phyloP scores from a whole-genome alignment of 2,329 filamentous ascomycete genomes.

The Xylariaceae sp. region DNA sequence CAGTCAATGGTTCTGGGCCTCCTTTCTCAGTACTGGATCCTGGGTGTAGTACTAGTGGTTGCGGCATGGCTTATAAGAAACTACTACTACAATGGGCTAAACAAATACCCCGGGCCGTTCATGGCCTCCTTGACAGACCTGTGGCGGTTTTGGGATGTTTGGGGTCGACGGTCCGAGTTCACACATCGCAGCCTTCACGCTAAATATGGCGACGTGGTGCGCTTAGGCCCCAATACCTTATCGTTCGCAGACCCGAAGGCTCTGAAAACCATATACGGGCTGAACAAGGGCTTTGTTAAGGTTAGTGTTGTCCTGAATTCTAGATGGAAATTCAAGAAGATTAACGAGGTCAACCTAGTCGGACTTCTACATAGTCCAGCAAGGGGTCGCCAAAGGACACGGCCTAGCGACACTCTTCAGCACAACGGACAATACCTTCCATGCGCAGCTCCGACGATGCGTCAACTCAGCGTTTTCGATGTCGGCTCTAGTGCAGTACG shows the following conservation, averaged over 20 bases:
- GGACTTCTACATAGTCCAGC: conserved; percentile 81
- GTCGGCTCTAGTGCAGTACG: conserved; percentile 77
- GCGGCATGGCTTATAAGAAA: conserved; percentile 54
- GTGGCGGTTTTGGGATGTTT: conserved; percentile 77
- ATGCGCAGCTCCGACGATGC: conserved; percentile 74
- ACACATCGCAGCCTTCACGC: conserved; percentile 72
- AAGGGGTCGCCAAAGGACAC: conserved; percentile 71
- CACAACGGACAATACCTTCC: conserved; percentile 76
- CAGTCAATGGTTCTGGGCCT: conserved; percentile 42
- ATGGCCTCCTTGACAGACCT: conserved; percentile 72
- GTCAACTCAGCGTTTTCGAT: conserved; percentile 81
- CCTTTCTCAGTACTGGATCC: conserved; percentile 52
- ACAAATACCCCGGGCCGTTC: conserved; percentile 74
- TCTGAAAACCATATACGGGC: conserved; percentile 77
- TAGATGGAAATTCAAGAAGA: neutral
- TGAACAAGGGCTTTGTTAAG: conserved; percentile 83
- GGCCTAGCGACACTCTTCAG: conserved; percentile 76
- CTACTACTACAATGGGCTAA: conserved; percentile 62
- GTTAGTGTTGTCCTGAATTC: conserved; percentile 48
- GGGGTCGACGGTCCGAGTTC: conserved; percentile 66
- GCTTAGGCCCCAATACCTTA: conserved; percentile 74
- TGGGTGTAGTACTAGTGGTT: conserved; percentile 42
- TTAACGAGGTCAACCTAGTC: conserved; percentile 56
- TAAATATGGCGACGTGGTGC: conserved; percentile 75
- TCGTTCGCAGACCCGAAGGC: conserved; percentile 77